Percentiles rank a stretch among this genome's conserved stretches.
These are phyloP conservation scores for Quercus cerris DNA, from an alignment of 306 rosid species.

Conservation along the genomic window DNA sequence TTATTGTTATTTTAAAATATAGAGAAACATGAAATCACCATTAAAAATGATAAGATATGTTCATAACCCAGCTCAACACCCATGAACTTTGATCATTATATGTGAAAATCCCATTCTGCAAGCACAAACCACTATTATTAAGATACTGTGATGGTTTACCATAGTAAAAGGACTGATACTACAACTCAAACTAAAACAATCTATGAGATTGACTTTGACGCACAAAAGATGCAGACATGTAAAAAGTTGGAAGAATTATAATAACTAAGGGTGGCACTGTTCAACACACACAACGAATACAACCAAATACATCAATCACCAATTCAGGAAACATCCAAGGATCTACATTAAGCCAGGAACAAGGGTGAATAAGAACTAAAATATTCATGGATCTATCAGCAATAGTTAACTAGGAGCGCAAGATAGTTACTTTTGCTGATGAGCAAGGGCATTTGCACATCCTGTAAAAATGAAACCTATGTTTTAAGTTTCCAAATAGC, in stretches of 20 bases:
- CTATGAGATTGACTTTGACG: neutral
- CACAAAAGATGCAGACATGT: neutral
- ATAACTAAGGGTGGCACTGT: neutral
- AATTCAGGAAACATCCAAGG: neutral
- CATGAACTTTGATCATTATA: neutral
- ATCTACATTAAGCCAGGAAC: neutral
- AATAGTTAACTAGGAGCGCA: neutral
- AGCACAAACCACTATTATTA: neutral
- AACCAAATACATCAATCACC: neutral
- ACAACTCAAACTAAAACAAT: neutral
- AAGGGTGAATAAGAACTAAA: neutral
- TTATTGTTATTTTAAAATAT: neutral
- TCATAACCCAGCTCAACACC: neutral
- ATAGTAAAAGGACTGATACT: neutral
- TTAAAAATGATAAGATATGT: neutral
- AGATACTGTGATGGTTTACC: neutral
- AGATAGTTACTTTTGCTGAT: neutral
- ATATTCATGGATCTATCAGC: neutral
- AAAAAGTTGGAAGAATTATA: neutral
- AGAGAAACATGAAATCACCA: neutral
- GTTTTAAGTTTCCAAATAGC: neutral
- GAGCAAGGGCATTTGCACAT: neutral
- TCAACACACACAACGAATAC: neutral
- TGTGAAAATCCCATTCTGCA: neutral
- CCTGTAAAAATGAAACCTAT: neutral